Percentiles rank a stretch among this genome's conserved stretches.
Evolutionary conservation across 768 basidiomycete genomes (phyloP).

Genomic region (Xerocomellus dryophilus): DNA sequence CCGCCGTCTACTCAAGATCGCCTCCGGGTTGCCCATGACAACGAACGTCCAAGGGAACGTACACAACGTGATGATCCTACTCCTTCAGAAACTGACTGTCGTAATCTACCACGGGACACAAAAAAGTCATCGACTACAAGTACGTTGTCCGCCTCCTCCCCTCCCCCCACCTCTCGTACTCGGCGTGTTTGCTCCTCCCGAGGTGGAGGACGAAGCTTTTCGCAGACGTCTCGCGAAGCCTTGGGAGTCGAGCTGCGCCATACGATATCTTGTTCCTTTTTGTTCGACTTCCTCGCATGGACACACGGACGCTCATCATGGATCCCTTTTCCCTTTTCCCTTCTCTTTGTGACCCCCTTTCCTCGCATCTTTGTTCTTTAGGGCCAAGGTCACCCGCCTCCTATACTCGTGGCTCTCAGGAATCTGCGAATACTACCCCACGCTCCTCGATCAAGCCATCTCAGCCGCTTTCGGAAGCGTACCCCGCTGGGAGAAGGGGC

Average conservation of each 20-base stretch:
- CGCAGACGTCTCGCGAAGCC: slow-evolving; percentile 43
- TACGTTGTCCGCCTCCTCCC: slow-evolving; percentile 48
- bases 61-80: slow-evolving; percentile 27
- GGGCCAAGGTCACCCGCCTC: slow-evolving; percentile 39
- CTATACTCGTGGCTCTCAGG: slow-evolving; percentile 32
- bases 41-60: slow-evolving; percentile 22
- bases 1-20: slow-evolving; percentile 26
- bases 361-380: slow-evolving; percentile 39
- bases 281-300: slow-evolving; percentile 40
- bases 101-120: slow-evolving; percentile 27
- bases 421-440: slow-evolving; percentile 10
- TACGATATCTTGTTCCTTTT: slow-evolving; percentile 32
- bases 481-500: slow-evolving; percentile 11
- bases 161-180: slow-evolving; percentile 34
- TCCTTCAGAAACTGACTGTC: slow-evolving; percentile 19
- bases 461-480: slow-evolving; percentile 12
- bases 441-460: slow-evolving; percentile 15
- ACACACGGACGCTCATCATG: slow-evolving; percentile 42
- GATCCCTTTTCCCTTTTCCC: slow-evolving; percentile 33
- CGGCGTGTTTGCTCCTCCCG: slow-evolving; percentile 39
- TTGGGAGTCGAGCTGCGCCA: slow-evolving; percentile 42
- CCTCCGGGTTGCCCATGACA: slow-evolving; percentile 17
- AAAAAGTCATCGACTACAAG: slow-evolving; percentile 39
- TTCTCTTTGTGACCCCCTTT: slow-evolving; percentile 30
- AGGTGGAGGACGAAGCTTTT: slow-evolving; percentile 34